Conservation (phyloP, 2,329 filamentous ascomycete genomes). For the Sarocladium brachiariae region DNA sequence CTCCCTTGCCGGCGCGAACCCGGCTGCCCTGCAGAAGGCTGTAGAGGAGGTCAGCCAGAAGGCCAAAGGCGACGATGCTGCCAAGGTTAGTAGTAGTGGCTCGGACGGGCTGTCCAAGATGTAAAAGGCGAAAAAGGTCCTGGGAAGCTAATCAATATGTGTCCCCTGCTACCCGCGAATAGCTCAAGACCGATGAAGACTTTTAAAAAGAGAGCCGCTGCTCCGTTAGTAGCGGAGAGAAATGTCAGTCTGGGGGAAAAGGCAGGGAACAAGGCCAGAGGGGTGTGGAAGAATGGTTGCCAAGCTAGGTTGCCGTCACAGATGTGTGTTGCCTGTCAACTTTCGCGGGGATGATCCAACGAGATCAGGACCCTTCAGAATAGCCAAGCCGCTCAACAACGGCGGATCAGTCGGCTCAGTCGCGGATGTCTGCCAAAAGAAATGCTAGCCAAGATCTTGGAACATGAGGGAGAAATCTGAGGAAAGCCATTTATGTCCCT, state of each 20-base stretch:
- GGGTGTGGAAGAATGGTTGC: too few species aligned
- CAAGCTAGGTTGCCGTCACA: too few species aligned
- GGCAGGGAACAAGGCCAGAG: too few species aligned
- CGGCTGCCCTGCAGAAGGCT: conserved; percentile 24
- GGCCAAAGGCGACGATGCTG: conserved; percentile 12
- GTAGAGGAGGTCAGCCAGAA: conserved; percentile 20
- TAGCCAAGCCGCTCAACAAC: too few species aligned
- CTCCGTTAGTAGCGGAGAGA: too few species aligned
- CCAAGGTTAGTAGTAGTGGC: neutral
- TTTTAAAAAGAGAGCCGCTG: conserved; percentile 1
- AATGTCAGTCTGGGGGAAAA: too few species aligned
- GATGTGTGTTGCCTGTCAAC: too few species aligned
- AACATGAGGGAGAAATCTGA: neutral
- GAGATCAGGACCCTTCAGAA: too few species aligned
- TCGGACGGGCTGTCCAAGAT: conserved; percentile 2
- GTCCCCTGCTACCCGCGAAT: too few species aligned
- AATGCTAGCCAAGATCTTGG: neutral
- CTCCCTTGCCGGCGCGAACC: conserved; percentile 34
- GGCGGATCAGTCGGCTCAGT: neutral
- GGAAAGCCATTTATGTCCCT: too few species aligned
- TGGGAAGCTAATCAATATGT: neutral
- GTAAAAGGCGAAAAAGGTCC: neutral
- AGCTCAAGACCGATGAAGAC: conserved; percentile 11
- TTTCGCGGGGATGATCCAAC: too few species aligned
- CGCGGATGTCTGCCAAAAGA: neutral